Evolutionary conservation across 192 early-diverging fungal species (phyloP), one percentile per base, ranked within the genome.

Genomic region (Umbelopsis isabellina): DNA sequence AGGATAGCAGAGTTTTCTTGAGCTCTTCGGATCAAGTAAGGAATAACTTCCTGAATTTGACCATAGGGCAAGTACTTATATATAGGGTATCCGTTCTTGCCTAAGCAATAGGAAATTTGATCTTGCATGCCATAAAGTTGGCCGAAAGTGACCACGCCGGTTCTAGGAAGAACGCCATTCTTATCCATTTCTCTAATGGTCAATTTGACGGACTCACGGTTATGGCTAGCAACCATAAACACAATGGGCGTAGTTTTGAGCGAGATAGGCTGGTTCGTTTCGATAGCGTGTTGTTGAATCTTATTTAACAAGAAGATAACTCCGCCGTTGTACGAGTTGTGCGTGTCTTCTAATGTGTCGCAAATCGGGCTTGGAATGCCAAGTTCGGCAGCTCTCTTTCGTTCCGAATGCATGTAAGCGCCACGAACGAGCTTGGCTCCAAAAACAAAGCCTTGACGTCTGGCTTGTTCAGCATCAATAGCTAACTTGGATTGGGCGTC

Each of bases 111-210:
- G 45, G 94, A 92, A 30, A 91, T 89, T 21, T 87, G 87, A 78
- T 99, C 97, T 77, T 93, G 90, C 97, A 99, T 99, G 55, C 93
- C 90, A 71, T 94, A 88, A 55, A 99, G 82, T 85, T 99, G 97
- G 23, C 93, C 97, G 79, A 99, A 97, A 77, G 89, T 87, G 25
- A 99, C 91, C 10, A 87, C 69, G 68, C 88, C 89, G 30, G 79
- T 75, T 45, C 78, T 45, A 8, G 85, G 72, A 49, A 85, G 73
- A 23, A 96, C 78, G 9, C 76, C 76, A 35, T 86, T 74, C 37
- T 74, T 65, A 49, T 87, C 85, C 88, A 97, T 86, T 68, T 82
- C 83, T 41, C 81, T 74, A 61, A 82, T 75, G 4, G 92, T 87
- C 20, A 75, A 74, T 58, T 85, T 77, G 35, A 95, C 87, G 23